Percentiles rank a stretch among this genome's conserved stretches.
Conservation (phyloP, 768 basidiomycete species). For the Leucocoprinus sp. region DNA sequence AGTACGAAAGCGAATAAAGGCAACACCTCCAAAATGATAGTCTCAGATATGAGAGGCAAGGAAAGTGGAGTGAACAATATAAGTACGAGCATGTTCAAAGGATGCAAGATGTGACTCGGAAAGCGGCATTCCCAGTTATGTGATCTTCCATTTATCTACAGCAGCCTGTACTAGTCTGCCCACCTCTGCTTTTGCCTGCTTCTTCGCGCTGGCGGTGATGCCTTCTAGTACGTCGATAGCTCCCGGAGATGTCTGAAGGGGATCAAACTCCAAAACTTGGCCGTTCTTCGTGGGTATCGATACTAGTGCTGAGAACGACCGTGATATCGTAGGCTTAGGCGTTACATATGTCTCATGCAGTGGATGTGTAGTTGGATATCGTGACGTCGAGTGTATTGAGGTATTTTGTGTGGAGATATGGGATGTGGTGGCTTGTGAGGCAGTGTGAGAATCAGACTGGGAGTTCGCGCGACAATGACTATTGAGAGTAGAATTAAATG, state of each 20-base stretch:
- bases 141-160: conserved; percentile 70
- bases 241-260: conserved; percentile 62
- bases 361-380: conserved; percentile 17
- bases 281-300: conserved; percentile 79
- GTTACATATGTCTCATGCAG: conserved; percentile 19
- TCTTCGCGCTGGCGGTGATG: conserved; percentile 76
- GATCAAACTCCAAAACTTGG: conserved; percentile 78
- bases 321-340: conserved; percentile 28
- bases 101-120: too few species aligned
- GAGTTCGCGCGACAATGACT: conserved; percentile 43
- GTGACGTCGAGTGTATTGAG: conserved; percentile 10
- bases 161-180: conserved; percentile 61
- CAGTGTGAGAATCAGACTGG: conserved; percentile 39
- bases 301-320: conserved; percentile 50
- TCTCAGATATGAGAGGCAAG: not conserved
- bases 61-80: not conserved
- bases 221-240: conserved; percentile 71
- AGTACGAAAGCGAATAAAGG: conserved; percentile 1
- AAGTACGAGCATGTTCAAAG: too few species aligned
- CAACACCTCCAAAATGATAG: not conserved
- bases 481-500: conserved; percentile 22
- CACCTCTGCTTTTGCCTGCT: conserved; percentile 74
- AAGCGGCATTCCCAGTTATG: conserved; percentile 18
- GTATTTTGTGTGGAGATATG: conserved; percentile 30
- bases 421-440: conserved; percentile 33